phyloP scores from a whole-genome alignment of 345 rosid genomes.

The Boechera retrofracta region DNA sequence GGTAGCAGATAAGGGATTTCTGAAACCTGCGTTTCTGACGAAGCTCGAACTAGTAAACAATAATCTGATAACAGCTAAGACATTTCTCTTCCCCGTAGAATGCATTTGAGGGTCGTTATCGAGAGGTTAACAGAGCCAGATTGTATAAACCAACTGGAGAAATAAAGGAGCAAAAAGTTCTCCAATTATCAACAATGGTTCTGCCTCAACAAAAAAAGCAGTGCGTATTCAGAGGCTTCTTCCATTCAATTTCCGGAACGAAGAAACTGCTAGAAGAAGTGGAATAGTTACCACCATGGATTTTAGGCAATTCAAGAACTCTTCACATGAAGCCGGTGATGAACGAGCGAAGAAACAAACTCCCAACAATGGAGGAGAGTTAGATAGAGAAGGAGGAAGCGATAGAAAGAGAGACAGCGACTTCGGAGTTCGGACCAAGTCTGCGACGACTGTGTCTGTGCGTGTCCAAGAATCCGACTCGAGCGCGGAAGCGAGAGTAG shows the following conservation, averaged over 20 bases:
- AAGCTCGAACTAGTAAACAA: constrained; percentile 25
- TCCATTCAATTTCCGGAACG: not conserved
- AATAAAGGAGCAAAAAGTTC: constrained; percentile 9
- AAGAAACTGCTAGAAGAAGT: not conserved
- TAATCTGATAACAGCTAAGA: constrained; percentile 24
- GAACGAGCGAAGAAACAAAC: not conserved
- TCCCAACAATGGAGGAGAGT: not conserved
- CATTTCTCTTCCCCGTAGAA: constrained; percentile 27
- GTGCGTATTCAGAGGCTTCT: constrained; percentile 2
- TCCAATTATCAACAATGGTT: not conserved
- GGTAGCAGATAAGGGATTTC: not conserved
- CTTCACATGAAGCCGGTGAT: not conserved
- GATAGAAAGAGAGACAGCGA: not conserved
- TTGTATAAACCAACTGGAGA: not conserved
- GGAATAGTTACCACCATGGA: constrained; percentile 4
- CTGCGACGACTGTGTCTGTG: not conserved
- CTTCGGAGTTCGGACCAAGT: not conserved
- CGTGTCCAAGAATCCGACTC: not conserved
- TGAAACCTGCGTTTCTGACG: not conserved
- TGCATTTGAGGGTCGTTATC: constrained; percentile 22
- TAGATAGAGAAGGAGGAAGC: not conserved
- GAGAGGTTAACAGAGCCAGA: not conserved
- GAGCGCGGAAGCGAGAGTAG: not conserved
- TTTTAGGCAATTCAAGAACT: not conserved
- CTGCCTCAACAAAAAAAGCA: constrained; percentile 5